Base-by-base conservation (phyloP, 2,329 filamentous ascomycete species). In the Drechslera avenae region DNA sequence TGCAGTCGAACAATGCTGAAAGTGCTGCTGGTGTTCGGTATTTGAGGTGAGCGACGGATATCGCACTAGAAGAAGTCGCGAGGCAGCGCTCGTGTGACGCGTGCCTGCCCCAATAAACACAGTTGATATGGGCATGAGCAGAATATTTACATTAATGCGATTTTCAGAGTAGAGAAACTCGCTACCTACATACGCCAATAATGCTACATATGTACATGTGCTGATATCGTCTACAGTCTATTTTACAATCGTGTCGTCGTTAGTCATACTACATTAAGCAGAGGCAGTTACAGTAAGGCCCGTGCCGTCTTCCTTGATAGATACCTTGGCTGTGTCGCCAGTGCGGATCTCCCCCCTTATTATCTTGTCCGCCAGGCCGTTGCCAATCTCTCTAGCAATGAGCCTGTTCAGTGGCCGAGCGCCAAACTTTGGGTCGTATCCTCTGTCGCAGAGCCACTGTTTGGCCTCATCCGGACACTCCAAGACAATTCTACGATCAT, bases 371-470 rank as follows among this genome's bases (percentile, higher is more conserved):
- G 94, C 94, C 32, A 97, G 81, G 3, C 85, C 82, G 72, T 97
- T 97, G 52, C 90, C 87, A 60, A 99, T 91, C 75, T 97, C 86
- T 66, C 88, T 96, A 17, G 89, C 85, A 60, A 97, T 97, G 44
- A 97, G 82, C 31, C 94, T 82, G 73, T 97, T 97, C 26, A 97
- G 80, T 21, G 94, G 94, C 5, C 94, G 82, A 6, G 94, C 94
- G 56, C 94, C 94, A 69, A 91, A 97, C 66, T 87, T 87, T 17
- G 93, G 90, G 67, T 97, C 91, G 70, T 97, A 97, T 2, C 93
- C 93, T 57, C 86, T 84, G 56, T 94, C 88, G 33, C 90, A 91
- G 5, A 97, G 84, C 92, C 92, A 97, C 56, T 87, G 81, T 67
- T 89, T 89, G 34, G 92, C 89, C 3, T 87, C 79, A 37, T 86